phyloP scores from a whole-genome alignment of 2,329 filamentous ascomycete species.

The Fusarium scirpi region DNA sequence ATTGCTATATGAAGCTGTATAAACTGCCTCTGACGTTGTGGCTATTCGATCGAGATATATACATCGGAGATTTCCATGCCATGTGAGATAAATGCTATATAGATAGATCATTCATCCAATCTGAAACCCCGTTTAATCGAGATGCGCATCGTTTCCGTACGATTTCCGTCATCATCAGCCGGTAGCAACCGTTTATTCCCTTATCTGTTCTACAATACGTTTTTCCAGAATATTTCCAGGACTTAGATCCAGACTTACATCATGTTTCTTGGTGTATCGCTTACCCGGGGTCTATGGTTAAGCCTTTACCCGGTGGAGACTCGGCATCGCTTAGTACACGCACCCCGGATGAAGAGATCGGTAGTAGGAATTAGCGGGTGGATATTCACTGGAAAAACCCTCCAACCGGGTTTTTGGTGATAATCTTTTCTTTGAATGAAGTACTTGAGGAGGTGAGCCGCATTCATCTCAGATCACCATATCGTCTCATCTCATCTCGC shows the following conservation, averaged over 20 bases:
- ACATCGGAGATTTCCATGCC: conserved; percentile 13
- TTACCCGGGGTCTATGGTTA: conserved; percentile 33
- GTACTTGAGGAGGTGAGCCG: conserved; percentile 21
- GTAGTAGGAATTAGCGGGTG: neutral
- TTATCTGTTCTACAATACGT: neutral
- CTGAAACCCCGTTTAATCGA: conserved; percentile 1
- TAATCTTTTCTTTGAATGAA: conserved; percentile 19
- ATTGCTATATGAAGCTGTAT: neutral
- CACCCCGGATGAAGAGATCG: conserved; percentile 22
- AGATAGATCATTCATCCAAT: conserved; percentile 18
- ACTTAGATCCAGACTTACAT: conserved; percentile 6
- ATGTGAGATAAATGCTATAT: conserved; percentile 3
- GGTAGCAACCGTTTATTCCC: conserved; percentile 13
- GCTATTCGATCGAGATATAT: conserved; percentile 24
- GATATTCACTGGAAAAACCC: conserved; percentile 37
- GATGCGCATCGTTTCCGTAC: neutral
- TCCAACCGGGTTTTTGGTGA: conserved; percentile 22
- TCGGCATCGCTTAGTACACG: conserved; percentile 7
- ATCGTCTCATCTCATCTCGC: too few species aligned
- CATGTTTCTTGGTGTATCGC: conserved; percentile 10
- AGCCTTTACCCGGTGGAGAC: conserved; percentile 31
- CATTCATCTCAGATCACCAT: neutral
- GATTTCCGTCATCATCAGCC: conserved; percentile 11
- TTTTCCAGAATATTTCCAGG: conserved; percentile 2
- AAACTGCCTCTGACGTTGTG: conserved; percentile 24